Evolutionary conservation across 371 early-diverging fungal genomes (phyloP).

Genomic region (Mucor velutinosus): DNA sequence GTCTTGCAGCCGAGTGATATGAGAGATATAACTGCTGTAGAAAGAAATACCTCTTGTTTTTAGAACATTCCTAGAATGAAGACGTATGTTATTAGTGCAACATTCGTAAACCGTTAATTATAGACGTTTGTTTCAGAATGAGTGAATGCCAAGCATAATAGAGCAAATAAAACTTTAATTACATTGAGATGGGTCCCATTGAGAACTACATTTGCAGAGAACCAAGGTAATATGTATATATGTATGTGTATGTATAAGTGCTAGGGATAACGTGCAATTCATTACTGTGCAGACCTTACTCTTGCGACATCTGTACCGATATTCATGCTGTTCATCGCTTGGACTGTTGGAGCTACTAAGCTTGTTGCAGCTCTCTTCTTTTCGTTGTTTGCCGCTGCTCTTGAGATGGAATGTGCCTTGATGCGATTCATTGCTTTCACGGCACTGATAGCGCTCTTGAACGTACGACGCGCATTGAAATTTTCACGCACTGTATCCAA

Average conservation of each 20-base stretch:
- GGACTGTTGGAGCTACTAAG: conserved; percentile 18
- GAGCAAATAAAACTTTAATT: too few relatives aligned
- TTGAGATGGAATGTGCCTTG: not conserved
- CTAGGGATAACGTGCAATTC: too few relatives aligned
- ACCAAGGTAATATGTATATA: not conserved
- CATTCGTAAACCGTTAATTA: too few relatives aligned
- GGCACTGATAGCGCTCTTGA: conserved; percentile 34
- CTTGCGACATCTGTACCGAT: not conserved
- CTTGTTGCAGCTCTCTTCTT: conserved; percentile 43
- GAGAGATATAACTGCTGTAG: too few relatives aligned
- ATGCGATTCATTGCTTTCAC: conserved; percentile 32
- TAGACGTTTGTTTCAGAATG: too few relatives aligned
- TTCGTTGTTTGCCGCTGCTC: conserved; percentile 21
- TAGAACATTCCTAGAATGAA: too few relatives aligned
- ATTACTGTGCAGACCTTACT: not conserved
- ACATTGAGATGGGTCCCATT: too few relatives aligned
- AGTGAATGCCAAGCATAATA: too few relatives aligned
- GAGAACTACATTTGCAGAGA: too few relatives aligned
- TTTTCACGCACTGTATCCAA: conserved; percentile 65
- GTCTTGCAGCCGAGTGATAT: too few relatives aligned
- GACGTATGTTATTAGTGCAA: too few relatives aligned
- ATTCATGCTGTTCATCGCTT: not conserved
- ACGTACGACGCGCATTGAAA: conserved; percentile 42
- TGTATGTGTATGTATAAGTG: not conserved
- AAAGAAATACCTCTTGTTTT: too few relatives aligned